phyloP scores from a whole-genome alignment of 495 filamentous ascomycete genomes.

The Daldinia bambusicola region DNA sequence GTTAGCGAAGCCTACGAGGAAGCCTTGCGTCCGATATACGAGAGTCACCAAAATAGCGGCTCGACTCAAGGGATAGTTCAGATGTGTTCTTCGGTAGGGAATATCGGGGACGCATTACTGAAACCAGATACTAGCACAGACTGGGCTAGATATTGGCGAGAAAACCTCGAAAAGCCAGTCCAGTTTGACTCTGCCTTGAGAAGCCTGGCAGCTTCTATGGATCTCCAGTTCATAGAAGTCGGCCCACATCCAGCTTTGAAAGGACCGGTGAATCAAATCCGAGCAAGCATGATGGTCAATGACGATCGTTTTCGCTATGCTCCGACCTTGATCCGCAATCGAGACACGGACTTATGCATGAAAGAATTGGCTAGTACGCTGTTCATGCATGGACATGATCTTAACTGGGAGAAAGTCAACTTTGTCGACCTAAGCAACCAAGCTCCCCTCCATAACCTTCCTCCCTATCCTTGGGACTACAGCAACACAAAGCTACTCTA shows the following conservation, averaged over 20 bases:
- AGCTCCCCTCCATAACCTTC: not conserved
- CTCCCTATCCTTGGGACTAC: not conserved
- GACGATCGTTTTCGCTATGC: not conserved
- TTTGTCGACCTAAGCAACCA: not conserved
- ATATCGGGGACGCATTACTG: not conserved
- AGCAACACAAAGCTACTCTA: not conserved
- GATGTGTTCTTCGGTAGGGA: not conserved
- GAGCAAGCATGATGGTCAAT: not conserved
- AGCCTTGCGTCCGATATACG: not conserved
- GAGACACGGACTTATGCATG: not conserved
- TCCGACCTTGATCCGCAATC: not conserved
- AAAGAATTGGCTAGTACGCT: not conserved
- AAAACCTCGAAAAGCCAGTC: conserved; percentile 1
- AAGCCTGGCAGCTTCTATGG: not conserved
- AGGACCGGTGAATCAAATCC: conserved; percentile 1
- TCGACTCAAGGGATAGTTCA: not conserved
- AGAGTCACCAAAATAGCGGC: not conserved
- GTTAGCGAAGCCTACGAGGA: not conserved
- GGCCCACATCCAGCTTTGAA: not conserved
- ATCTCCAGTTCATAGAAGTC: not conserved
- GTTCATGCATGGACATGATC: not conserved
- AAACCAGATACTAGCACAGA: not conserved
- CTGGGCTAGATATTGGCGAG: conserved; percentile 1
- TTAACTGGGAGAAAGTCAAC: not conserved
- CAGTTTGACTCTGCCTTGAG: conserved; percentile 4